Evolutionary conservation across 306 rosid genomes (phyloP).

Genomic region (Citrullus colocynthis): DNA sequence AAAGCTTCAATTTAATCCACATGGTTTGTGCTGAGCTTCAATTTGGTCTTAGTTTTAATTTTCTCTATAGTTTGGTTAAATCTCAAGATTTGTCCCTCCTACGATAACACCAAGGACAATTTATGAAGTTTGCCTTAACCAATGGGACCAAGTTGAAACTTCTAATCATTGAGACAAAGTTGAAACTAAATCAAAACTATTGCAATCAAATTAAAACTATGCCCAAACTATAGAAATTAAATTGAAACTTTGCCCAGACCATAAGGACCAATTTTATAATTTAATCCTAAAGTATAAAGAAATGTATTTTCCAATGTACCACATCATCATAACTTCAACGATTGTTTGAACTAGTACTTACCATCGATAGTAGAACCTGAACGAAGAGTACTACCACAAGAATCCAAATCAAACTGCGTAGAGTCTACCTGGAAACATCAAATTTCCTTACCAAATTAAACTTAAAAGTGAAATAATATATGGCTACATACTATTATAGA

Average conservation of each 20-base stretch:
- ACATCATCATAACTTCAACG: background rate
- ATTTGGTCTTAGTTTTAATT: background rate
- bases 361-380: constrained; percentile 27
- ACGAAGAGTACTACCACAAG: constrained; percentile 27
- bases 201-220: background rate
- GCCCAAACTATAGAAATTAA: background rate
- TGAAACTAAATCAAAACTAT: background rate
- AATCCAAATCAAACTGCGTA: constrained; percentile 29
- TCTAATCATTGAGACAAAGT: background rate
- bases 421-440: constrained; percentile 23
- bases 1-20: background rate
- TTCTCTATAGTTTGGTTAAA: background rate
- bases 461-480: constrained; percentile 5
- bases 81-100: background rate
- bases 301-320: background rate
- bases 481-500: background rate
- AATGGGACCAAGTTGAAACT: background rate
- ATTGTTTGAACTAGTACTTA: constrained; percentile 18
- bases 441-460: constrained; percentile 4
- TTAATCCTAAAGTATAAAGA: background rate
- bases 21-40: background rate
- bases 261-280: background rate
- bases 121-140: background rate
- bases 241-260: background rate
- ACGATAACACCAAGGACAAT: background rate